A percentile compares a stretch with the other conserved stretches of the same genome.
Conservation (phyloP, 768 basidiomycete genomes). For the Leccinum rimulosum region DNA sequence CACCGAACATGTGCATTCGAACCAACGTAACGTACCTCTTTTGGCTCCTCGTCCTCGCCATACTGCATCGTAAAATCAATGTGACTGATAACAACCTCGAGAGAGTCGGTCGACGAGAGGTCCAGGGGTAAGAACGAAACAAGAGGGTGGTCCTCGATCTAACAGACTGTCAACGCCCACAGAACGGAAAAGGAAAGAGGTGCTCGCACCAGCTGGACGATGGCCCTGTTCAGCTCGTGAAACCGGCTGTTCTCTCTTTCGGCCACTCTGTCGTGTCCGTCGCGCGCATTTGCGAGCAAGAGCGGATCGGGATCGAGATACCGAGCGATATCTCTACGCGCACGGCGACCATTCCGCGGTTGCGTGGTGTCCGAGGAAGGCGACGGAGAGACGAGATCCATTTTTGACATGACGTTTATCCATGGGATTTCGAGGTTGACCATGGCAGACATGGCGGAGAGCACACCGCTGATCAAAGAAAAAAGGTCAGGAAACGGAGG, state of each 20-base stretch:
- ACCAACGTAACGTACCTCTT: slow-evolving; percentile 58
- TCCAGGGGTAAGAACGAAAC: slow-evolving; percentile 97
- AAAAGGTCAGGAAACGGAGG: slow-evolving; percentile 4
- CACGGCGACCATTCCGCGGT: slow-evolving; percentile 69
- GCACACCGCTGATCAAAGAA: slow-evolving; percentile 64
- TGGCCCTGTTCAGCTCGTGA: slow-evolving; percentile 90
- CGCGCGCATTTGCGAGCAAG: slow-evolving; percentile 60
- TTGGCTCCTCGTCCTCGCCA: slow-evolving; percentile 97
- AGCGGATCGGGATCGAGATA: slow-evolving; percentile 96
- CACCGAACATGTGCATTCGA: neutral
- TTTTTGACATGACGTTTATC: slow-evolving; percentile 98
- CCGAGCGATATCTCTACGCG: slow-evolving; percentile 81
- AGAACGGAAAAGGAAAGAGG: neutral
- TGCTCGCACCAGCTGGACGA: slow-evolving; percentile 81
- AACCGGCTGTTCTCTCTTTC: slow-evolving; percentile 75
- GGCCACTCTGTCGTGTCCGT: slow-evolving; percentile 42
- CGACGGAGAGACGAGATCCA: slow-evolving; percentile 81
- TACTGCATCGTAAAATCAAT: slow-evolving; percentile 99
- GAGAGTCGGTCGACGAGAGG: slow-evolving; percentile 82
- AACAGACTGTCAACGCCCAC: slow-evolving; percentile 1
- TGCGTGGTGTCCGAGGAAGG: slow-evolving; percentile 41
- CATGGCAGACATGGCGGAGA: slow-evolving; percentile 99
- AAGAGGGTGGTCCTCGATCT: slow-evolving; percentile 99
- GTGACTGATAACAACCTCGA: slow-evolving; percentile 89
- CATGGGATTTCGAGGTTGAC: slow-evolving; percentile 95